These are phyloP conservation scores for Sherardia arvensis DNA, from an alignment of 257 asterid species.

Conservation along the genomic window DNA sequence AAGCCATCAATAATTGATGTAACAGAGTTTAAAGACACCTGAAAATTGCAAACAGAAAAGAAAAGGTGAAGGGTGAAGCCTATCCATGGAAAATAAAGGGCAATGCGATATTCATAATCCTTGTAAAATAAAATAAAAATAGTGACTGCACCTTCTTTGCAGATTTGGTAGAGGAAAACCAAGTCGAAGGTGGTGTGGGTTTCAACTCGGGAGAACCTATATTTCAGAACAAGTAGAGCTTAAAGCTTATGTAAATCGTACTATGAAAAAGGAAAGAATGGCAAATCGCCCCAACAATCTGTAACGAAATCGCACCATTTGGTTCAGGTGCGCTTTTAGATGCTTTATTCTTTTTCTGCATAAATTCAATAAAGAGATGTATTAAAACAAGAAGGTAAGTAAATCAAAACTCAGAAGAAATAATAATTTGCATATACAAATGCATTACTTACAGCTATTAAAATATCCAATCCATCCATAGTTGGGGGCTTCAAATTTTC, in stretches of 20 bases:
- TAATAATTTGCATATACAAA: slow-evolving; percentile 4
- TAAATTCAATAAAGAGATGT: slow-evolving; percentile 10
- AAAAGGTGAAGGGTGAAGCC: neutral
- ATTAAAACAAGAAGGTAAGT: neutral
- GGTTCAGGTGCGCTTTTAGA: slow-evolving; percentile 42
- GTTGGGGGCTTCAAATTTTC: slow-evolving; percentile 68
- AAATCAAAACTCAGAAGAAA: neutral
- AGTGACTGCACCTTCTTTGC: slow-evolving; percentile 60
- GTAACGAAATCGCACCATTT: slow-evolving; percentile 50
- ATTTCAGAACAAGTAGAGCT: neutral
- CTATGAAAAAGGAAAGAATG: neutral
- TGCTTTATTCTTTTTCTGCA: slow-evolving; percentile 55
- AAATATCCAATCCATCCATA: slow-evolving; percentile 76
- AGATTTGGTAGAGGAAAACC: slow-evolving; percentile 88
- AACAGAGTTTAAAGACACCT: slow-evolving; percentile 72
- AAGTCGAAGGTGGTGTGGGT: slow-evolving; percentile 68
- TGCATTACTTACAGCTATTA: slow-evolving; percentile 56
- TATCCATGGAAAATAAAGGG: neutral
- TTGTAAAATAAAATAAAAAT: neutral
- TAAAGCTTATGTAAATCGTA: neutral
- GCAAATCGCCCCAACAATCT: neutral
- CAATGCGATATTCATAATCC: neutral
- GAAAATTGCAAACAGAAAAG: slow-evolving; percentile 13
- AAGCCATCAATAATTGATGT: slow-evolving; percentile 91
- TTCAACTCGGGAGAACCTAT: slow-evolving; percentile 50